phyloP scores from a whole-genome alignment of 306 rosid genomes.

The Prunus campanulata region DNA sequence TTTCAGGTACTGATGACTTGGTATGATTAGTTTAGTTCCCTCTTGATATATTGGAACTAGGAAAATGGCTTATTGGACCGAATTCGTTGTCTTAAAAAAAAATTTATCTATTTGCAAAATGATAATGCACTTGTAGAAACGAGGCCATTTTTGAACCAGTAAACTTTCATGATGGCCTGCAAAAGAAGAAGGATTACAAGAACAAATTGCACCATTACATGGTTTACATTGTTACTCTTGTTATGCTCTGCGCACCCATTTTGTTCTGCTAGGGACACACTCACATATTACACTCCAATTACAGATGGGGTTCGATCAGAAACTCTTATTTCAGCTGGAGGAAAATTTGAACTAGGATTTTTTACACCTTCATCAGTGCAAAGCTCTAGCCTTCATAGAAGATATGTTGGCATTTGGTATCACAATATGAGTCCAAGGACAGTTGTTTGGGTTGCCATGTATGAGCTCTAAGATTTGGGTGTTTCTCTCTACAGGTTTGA shows the following conservation, averaged over 20 bases:
- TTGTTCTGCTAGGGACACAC: constrained; percentile 20
- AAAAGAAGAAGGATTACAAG: too few relatives aligned
- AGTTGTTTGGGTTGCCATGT: constrained; percentile 46
- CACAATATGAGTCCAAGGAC: background rate
- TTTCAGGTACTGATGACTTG: too few relatives aligned
- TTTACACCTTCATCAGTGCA: constrained; percentile 5
- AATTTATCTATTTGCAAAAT: background rate
- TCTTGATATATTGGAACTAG: too few relatives aligned
- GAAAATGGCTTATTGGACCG: too few relatives aligned
- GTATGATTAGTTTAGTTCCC: too few relatives aligned
- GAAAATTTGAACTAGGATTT: constrained; percentile 37
- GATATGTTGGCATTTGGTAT: constrained; percentile 53
- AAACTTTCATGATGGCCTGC: too few relatives aligned
- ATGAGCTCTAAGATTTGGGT: too few relatives aligned
- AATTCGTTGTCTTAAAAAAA: background rate
- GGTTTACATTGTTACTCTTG: background rate
- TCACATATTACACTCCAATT: background rate
- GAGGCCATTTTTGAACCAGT: too few relatives aligned
- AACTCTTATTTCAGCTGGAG: constrained; percentile 31
- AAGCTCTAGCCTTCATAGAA: background rate
- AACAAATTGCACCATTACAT: too few relatives aligned
- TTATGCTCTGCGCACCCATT: background rate
- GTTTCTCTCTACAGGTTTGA: too few relatives aligned
- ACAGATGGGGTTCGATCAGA: background rate
- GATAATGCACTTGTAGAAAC: too few relatives aligned